Percentiles rank a stretch among this genome's conserved stretches.
phyloP scores from a whole-genome alignment of 2,329 filamentous ascomycete genomes.

The Ustilaginoidea virens region DNA sequence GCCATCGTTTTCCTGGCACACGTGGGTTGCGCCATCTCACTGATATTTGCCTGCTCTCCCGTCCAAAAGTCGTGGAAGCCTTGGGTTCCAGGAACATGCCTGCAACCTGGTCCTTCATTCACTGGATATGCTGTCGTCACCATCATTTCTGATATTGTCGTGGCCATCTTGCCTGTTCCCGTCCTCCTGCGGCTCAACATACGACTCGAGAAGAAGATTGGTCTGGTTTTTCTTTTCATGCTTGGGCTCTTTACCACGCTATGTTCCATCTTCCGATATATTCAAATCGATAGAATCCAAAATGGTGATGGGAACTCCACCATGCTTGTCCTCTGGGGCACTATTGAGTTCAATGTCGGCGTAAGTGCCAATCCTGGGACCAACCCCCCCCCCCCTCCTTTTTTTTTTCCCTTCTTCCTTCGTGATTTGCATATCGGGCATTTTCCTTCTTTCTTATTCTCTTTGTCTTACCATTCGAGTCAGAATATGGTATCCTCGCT shows the following conservation, averaged over 20 bases:
- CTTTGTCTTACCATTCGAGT: not conserved
- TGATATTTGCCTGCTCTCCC: constrained; percentile 34
- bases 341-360: constrained; percentile 41
- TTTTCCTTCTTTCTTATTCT: not conserved
- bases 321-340: constrained; percentile 40
- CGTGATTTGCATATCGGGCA: not conserved
- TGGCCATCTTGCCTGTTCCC: constrained; percentile 34
- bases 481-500: constrained; percentile 32
- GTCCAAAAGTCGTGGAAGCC: constrained; percentile 32
- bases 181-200: constrained; percentile 33
- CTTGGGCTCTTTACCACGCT: constrained; percentile 39
- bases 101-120: constrained; percentile 30
- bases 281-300: constrained; percentile 33
- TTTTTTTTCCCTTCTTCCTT: not conserved
- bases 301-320: constrained; percentile 37
- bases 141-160: constrained; percentile 32
- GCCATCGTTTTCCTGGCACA: constrained; percentile 27
- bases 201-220: constrained; percentile 29
- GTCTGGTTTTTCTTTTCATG: constrained; percentile 34
- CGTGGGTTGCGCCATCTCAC: constrained; percentile 29
- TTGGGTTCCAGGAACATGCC: constrained; percentile 22
- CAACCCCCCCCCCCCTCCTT: not conserved
- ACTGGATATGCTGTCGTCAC: constrained; percentile 35
- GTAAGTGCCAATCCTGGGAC: constrained; percentile 17
- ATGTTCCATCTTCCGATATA: constrained; percentile 36